phyloP scores from a whole-genome alignment of 2,329 filamentous ascomycete genomes.

The Neobulgaria alba region DNA sequence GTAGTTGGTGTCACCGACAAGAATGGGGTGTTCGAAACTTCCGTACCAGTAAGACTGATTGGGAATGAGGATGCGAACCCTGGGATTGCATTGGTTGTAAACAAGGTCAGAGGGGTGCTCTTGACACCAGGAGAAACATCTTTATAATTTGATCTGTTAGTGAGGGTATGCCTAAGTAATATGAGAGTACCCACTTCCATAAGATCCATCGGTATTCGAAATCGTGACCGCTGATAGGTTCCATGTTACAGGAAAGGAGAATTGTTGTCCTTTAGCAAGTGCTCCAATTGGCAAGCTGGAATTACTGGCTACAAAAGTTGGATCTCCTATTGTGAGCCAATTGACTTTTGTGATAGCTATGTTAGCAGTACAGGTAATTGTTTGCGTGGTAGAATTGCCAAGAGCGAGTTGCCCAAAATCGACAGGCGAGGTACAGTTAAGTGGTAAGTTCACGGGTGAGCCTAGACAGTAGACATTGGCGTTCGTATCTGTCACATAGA shows the following conservation, averaged over 20 bases:
- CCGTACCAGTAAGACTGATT: slow-evolving; percentile 29
- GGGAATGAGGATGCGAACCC: slow-evolving; percentile 30
- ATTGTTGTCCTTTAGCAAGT: slow-evolving; percentile 25
- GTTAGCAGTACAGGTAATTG: slow-evolving; percentile 28
- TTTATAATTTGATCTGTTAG: neutral
- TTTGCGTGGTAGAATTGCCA: slow-evolving; percentile 18
- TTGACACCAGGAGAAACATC: slow-evolving; percentile 27
- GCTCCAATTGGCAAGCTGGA: slow-evolving; percentile 27
- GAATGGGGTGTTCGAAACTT: slow-evolving; percentile 27
- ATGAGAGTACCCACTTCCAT: neutral
- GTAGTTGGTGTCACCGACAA: slow-evolving; percentile 27
- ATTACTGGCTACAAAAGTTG: slow-evolving; percentile 26
- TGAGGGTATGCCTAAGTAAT: neutral
- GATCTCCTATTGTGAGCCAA: slow-evolving; percentile 25
- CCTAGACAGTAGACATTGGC: slow-evolving; percentile 25
- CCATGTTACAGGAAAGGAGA: slow-evolving; percentile 31
- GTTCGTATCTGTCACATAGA: slow-evolving; percentile 27
- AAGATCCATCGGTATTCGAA: slow-evolving; percentile 2
- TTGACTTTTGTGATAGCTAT: slow-evolving; percentile 29
- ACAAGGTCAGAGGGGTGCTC: slow-evolving; percentile 28
- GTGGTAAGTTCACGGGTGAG: slow-evolving; percentile 31
- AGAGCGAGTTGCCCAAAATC: slow-evolving; percentile 30
- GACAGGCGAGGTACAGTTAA: slow-evolving; percentile 30
- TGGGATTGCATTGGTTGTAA: slow-evolving; percentile 29
- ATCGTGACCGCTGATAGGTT: slow-evolving; percentile 19